These are phyloP conservation scores for Solanum appendiculatum DNA, from an alignment of 257 asterid species.

Conservation along the genomic window DNA sequence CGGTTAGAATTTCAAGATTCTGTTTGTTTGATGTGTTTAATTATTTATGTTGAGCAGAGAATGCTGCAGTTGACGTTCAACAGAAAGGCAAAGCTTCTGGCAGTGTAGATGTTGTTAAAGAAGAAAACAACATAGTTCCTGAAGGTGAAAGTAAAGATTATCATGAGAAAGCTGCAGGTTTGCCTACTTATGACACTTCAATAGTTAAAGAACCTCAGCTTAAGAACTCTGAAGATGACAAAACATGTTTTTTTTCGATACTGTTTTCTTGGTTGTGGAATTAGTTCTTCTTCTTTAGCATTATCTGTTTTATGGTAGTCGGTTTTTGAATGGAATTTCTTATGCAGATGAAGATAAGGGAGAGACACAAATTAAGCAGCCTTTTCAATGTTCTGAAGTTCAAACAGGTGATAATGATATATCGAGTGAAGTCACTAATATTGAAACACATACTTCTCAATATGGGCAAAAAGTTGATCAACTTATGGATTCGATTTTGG, in stretches of 20 bases:
- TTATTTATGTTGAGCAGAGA: slow-evolving; percentile 16
- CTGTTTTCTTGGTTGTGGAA: neutral
- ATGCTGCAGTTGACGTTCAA: neutral
- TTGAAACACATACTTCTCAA: slow-evolving; percentile 1
- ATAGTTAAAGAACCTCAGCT: neutral
- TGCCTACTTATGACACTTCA: slow-evolving; percentile 4
- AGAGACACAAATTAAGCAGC: neutral
- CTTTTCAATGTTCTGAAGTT: slow-evolving; percentile 1
- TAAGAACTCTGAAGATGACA: slow-evolving; percentile 1
- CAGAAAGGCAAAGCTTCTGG: slow-evolving; percentile 8
- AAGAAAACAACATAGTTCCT: slow-evolving; percentile 14
- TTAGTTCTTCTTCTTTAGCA: neutral
- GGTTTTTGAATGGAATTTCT: neutral
- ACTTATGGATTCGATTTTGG: slow-evolving; percentile 7
- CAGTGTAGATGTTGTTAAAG: slow-evolving; percentile 4
- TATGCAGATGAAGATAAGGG: neutral
- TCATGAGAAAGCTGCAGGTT: slow-evolving; percentile 13
- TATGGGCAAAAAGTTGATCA: neutral
- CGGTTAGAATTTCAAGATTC: neutral
- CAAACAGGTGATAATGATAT: slow-evolving; percentile 9
- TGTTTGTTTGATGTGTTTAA: neutral
- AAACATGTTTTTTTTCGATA: slow-evolving; percentile 22
- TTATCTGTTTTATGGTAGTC: neutral
- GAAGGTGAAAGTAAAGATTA: slow-evolving; percentile 16
- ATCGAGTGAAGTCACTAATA: slow-evolving; percentile 3